A percentile compares a stretch with the other conserved stretches of the same genome.
phyloP scores from a whole-genome alignment of 1,284 basidiomycete species.

The Peniophora sp. region DNA sequence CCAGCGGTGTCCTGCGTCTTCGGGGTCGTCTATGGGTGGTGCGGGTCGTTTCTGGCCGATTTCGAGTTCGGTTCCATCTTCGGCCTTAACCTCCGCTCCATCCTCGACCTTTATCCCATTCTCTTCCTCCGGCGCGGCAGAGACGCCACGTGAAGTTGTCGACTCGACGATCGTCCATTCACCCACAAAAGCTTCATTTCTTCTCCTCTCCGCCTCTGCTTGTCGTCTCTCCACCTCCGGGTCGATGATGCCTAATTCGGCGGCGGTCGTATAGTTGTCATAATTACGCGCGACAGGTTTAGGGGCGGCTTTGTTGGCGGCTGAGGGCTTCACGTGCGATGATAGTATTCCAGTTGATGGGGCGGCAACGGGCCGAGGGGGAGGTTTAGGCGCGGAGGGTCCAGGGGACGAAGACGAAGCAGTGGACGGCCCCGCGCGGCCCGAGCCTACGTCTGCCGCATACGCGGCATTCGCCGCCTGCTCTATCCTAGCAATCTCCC shows the following conservation, averaged over 20 bases:
- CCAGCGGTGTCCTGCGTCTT: constrained; percentile 47
- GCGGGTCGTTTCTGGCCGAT: constrained; percentile 22
- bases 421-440: constrained; percentile 33
- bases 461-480: constrained; percentile 72
- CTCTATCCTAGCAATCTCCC: constrained; percentile 83
- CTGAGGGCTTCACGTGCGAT: not conserved
- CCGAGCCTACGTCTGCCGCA: constrained; percentile 65
- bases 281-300: constrained; percentile 28
- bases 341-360: not conserved
- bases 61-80: constrained; percentile 7
- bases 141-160: constrained; percentile 21
- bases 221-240: constrained; percentile 56
- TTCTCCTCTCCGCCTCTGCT: constrained; percentile 50
- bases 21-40: constrained; percentile 32
- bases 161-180: constrained; percentile 74
- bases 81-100: constrained; percentile 11
- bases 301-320: not conserved
- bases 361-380: constrained; percentile 28
- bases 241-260: constrained; percentile 72
- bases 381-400: constrained; percentile 28
- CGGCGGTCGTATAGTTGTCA: constrained; percentile 82
- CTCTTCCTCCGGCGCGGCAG: constrained; percentile 3
- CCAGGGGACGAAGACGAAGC: constrained; percentile 19
- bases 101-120: constrained; percentile 10
- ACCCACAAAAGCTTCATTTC: constrained; percentile 69